Base-by-base conservation (phyloP, 768 basidiomycete species). In the Suillus occidentalis region DNA sequence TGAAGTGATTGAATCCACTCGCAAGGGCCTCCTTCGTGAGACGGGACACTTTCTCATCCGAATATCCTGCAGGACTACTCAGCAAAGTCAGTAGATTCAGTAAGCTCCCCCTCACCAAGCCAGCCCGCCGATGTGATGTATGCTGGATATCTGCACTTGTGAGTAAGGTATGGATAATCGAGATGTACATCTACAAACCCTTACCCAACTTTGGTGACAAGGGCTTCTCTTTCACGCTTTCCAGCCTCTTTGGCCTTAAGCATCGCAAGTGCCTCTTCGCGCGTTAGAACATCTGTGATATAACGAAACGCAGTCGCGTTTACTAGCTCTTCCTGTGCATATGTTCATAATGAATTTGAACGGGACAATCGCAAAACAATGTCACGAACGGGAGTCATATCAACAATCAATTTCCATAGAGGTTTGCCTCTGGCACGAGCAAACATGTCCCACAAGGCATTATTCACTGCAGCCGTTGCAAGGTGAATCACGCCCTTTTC, bases 1-100 rank as follows among this genome's bases (percentile, higher is more conserved):
- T 98, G 87, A 99, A 99, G 80, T 97, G 95, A 79, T 94, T 97
- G 86, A 99, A 99, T 25, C 96, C 96, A 52, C 85, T 86, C 28
- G 84, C 78, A 60, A 99, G 82, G 39, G 95, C 92, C 73, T 95
- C 93, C 71, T 88, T 88, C 10, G 94, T 97, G 60, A 99, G 84
- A 9, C 88, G 84, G 1, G 87, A 85, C 31, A 99, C 88, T 73
- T 97, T 97, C 74, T 97, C 95, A 74, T 98, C 95, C 20, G 85
- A 87, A 79, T 98, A 99, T 3, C 95, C 91, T 87, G 31, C 60
- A 34, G 14, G 13, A 66, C 49, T 43, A 49, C 42, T 76, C 53
- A 74, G 64, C 22, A 13, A 42, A 9, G 47, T 55, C 31, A 58
- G 28, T 14, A n/a, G 14, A 45, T 12, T 34, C 40, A 43, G 57